Conservation (phyloP, 495 filamentous ascomycete species). For the Daldinia caldariorum region DNA sequence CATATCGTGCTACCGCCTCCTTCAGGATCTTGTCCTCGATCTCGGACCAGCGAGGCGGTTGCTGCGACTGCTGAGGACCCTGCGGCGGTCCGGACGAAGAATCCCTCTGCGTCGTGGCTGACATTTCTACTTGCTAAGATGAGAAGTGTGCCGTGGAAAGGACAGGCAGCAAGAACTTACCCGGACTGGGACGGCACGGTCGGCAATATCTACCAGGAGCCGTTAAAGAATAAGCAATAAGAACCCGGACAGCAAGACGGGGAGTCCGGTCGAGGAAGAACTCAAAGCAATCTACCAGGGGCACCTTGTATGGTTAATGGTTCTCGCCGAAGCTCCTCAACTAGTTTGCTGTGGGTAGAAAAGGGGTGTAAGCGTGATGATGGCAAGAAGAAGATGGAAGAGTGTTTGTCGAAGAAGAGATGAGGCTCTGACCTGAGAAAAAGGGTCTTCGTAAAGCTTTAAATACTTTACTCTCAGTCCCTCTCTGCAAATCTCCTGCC, state of each 20-base stretch:
- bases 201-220: too few species aligned
- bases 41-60: conserved; percentile 24
- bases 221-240: too few species aligned
- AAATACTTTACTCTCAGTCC: neutral
- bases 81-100: neutral
- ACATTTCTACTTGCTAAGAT: neutral
- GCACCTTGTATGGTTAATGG: neutral
- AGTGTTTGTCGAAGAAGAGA: conserved; percentile 1
- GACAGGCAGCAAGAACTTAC: too few species aligned
- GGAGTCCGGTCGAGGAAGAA: too few species aligned
- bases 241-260: too few species aligned
- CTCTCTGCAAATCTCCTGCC: neutral
- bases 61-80: neutral
- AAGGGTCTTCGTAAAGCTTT: conserved; percentile 13
- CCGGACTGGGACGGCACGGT: too few species aligned
- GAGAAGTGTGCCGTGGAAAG: neutral
- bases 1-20: conserved; percentile 28
- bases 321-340: neutral
- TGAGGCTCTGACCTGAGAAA: neutral
- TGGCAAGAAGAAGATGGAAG: conserved; percentile 6
- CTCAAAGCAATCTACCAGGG: too few species aligned
- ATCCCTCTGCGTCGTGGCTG: neutral
- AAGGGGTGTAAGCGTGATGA: neutral
- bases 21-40: conserved; percentile 37
- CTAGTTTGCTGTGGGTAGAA: neutral